These are phyloP conservation scores for Russula sp. DNA, from an alignment of 768 basidiomycete species.

Conservation along the genomic window DNA sequence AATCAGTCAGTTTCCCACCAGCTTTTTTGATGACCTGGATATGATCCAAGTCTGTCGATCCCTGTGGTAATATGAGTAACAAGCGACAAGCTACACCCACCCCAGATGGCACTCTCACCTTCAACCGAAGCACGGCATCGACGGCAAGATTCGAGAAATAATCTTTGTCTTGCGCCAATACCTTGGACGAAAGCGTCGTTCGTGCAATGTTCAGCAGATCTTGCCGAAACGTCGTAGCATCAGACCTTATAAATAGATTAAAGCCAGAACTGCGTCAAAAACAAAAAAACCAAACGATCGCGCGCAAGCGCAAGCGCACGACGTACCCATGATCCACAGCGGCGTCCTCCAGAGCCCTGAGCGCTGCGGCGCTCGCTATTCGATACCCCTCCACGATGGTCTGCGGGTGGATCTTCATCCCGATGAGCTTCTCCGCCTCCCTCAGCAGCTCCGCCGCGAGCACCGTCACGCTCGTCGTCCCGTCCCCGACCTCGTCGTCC, in stretches of 20 bases:
- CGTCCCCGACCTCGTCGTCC: slow-evolving; percentile 98
- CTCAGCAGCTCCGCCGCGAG: slow-evolving; percentile 84
- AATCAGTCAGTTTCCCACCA: slow-evolving; percentile 97
- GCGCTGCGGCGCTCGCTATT: slow-evolving; percentile 78
- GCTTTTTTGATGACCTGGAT: slow-evolving; percentile 99
- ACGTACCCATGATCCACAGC: slow-evolving; percentile 81
- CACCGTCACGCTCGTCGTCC: slow-evolving; percentile 87
- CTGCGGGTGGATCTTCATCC: slow-evolving; percentile 92
- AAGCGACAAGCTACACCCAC: background rate
- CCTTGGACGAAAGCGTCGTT: slow-evolving; percentile 94
- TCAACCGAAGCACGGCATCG: slow-evolving; percentile 88
- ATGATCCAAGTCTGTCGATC: slow-evolving; percentile 93
- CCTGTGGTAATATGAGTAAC: slow-evolving; percentile 37
- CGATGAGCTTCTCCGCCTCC: slow-evolving; percentile 93
- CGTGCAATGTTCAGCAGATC: slow-evolving; percentile 96
- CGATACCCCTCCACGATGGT: slow-evolving; percentile 96
- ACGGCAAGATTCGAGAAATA: slow-evolving; percentile 98
- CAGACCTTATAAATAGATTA: slow-evolving; percentile 38
- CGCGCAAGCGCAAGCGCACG: background rate
- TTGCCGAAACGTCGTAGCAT: slow-evolving; percentile 68
- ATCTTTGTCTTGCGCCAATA: slow-evolving; percentile 92
- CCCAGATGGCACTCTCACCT: slow-evolving; percentile 38
- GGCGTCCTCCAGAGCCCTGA: slow-evolving; percentile 75
- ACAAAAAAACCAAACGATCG: background rate
- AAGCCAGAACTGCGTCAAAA: background rate